Evolutionary conservation across 1,284 basidiomycete genomes (phyloP), one percentile per base, ranked within the genome.

Genomic region (Cutaneotrichosporon sp.): DNA sequence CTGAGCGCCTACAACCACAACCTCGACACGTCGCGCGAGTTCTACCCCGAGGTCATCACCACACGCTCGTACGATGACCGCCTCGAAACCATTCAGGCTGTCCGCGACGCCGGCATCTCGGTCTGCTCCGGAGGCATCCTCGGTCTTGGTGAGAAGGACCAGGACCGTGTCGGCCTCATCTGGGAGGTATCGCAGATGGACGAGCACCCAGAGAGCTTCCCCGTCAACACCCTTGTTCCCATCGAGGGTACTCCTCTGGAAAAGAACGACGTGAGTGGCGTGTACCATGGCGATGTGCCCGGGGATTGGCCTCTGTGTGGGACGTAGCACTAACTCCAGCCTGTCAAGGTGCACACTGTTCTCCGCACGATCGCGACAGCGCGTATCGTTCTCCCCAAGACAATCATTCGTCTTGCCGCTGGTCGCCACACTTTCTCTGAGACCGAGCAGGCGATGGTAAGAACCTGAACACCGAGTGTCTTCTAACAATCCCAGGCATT

Each of bases 71-170:
- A 94, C 73, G 93, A 97, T 67, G 94, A 97, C 59, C 83, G 94
- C 20, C 76, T 98, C 59, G 83, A 83, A 48, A 97, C 94, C 4
- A 91, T 98, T 61, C 80, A 81, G 41, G 87, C 89, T 40, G 94
- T 97, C 39, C 86, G 92, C 46, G 84, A 90, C 49, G 94, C 94
- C 36, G 94, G 94, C 20, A 97, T 98, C 68, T 92, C 87, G 59
- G 94, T 98, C 43, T 98, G 94, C 73, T 94, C 90, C 13, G 94
- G 94, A 52, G 94, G 94, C 48, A 98, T 98, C 64, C 78, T 98
- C 42, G 94, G 94, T 17, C 80, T 98, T 2, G 94, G 94, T 37
- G 94, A 98, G 77, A 80, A 87, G 20, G 88, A 94, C 69, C 79
- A 81, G 58, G 94, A 98, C 75, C 82, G 94, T 38, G 85, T 97